A percentile compares a stretch with the other conserved stretches of the same genome.
phyloP scores from a whole-genome alignment of 345 rosid genomes.

The Corchorus olitorius region DNA sequence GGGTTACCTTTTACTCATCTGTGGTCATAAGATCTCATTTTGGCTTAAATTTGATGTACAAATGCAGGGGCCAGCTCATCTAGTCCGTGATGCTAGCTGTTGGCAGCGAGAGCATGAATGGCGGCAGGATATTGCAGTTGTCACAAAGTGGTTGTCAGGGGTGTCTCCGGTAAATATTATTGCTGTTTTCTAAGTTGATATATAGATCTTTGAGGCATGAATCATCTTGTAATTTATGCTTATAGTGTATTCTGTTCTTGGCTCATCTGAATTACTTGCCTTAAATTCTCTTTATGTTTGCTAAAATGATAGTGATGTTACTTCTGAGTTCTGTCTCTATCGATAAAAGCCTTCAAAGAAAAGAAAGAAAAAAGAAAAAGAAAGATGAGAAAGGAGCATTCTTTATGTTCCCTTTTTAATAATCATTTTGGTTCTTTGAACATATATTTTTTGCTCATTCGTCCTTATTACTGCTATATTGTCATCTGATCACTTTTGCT shows the following conservation, averaged over 20 bases:
- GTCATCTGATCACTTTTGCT: constrained; percentile 14
- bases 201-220: background rate
- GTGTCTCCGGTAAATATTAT: constrained; percentile 75
- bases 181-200: constrained; percentile 16
- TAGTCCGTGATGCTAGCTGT: constrained; percentile 86
- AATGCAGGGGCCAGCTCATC: constrained; percentile 79
- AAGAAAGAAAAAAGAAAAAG: background rate
- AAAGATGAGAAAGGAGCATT: background rate
- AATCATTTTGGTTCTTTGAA: background rate
- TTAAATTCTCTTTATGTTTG: background rate
- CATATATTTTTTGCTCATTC: background rate
- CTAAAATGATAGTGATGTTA: background rate
- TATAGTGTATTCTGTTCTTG: background rate
- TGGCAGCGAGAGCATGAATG: constrained; percentile 99
- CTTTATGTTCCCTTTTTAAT: constrained; percentile 5
- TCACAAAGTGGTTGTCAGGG: constrained; percentile 93
- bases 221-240: background rate
- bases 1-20: background rate
- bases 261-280: background rate
- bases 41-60: constrained; percentile 20
- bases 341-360: background rate
- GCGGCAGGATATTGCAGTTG: constrained; percentile 98
- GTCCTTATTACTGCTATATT: constrained; percentile 1
- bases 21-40: constrained; percentile 16
- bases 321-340: background rate